Evolutionary conservation across 306 rosid species (phyloP).

Genomic region (Begonia fuchsioides): DNA sequence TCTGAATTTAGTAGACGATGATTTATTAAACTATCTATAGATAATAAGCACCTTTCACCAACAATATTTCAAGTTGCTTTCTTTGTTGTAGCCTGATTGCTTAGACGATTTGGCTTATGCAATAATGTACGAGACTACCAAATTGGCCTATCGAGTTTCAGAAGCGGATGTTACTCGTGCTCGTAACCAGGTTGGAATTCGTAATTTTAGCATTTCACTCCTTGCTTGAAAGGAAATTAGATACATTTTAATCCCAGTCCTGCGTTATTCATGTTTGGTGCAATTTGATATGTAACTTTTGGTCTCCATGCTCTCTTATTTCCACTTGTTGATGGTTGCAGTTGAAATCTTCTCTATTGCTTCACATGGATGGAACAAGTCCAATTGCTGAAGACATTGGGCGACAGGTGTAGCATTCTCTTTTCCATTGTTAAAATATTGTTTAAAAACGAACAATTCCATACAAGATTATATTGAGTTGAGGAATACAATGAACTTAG

Average conservation of each 20-base stretch:
- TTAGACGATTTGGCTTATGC: conserved; percentile 75
- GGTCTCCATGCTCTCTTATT: no score
- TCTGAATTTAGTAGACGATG: no score
- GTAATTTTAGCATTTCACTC: neutral
- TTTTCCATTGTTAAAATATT: neutral
- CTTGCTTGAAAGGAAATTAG: no score
- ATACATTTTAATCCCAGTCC: no score
- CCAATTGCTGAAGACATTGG: conserved; percentile 90
- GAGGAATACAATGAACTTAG: no score
- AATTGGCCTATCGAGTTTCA: conserved; percentile 64
- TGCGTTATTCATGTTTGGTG: no score
- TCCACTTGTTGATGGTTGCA: conserved; percentile 12
- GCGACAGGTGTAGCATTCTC: conserved; percentile 58
- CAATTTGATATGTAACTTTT: no score
- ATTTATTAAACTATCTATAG: no score
- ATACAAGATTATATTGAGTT: neutral
- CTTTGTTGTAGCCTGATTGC: conserved; percentile 42
- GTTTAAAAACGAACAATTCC: conserved; percentile 1
- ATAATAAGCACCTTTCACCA: no score
- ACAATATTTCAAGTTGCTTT: neutral
- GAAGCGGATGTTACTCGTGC: conserved; percentile 78
- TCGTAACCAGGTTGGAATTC: conserved; percentile 59
- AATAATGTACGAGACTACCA: conserved; percentile 77
- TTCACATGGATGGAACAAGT: conserved; percentile 86
- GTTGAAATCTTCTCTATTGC: conserved; percentile 81